These are phyloP conservation scores for Xenoacremonium recifei DNA, from an alignment of 2,329 filamentous ascomycete genomes.

Conservation along the genomic window DNA sequence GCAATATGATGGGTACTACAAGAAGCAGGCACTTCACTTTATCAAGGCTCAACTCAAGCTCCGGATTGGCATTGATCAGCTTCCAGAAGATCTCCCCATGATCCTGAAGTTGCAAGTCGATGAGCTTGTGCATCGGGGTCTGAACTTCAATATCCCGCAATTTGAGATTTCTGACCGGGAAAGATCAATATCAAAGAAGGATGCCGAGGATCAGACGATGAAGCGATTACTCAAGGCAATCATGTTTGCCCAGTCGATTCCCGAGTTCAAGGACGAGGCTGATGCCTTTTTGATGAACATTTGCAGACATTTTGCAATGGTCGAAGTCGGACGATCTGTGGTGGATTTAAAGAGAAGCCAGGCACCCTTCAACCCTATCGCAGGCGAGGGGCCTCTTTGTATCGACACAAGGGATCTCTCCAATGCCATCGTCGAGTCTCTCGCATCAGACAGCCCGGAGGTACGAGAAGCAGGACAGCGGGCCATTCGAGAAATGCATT, in stretches of 20 bases:
- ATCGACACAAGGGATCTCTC: slow-evolving; percentile 85
- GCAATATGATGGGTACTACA: slow-evolving; percentile 79
- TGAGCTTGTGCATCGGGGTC: slow-evolving; percentile 73
- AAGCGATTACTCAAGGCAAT: slow-evolving; percentile 87
- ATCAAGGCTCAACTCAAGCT: slow-evolving; percentile 89
- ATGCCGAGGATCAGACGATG: slow-evolving; percentile 76
- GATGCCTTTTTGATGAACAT: slow-evolving; percentile 74
- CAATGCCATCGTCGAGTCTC: slow-evolving; percentile 84
- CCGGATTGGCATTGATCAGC: slow-evolving; percentile 79
- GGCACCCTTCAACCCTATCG: slow-evolving; percentile 78
- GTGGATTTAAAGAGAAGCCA: slow-evolving; percentile 73
- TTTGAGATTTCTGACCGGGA: slow-evolving; percentile 76
- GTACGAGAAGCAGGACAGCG: slow-evolving; percentile 82
- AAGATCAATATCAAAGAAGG: slow-evolving; percentile 83
- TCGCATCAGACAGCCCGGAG: slow-evolving; percentile 78
- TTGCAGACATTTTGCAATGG: slow-evolving; percentile 84
- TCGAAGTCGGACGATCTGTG: slow-evolving; percentile 86
- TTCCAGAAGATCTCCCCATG: slow-evolving; percentile 86
- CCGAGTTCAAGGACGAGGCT: slow-evolving; percentile 76
- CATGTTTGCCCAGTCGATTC: slow-evolving; percentile 80
- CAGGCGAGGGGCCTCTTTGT: slow-evolving; percentile 82
- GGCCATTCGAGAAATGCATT: slow-evolving; percentile 75
- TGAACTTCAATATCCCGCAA: slow-evolving; percentile 66
- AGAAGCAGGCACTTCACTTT: slow-evolving; percentile 86
- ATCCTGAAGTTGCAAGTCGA: slow-evolving; percentile 86